These are phyloP conservation scores for Aspergillus haitiensis DNA, from an alignment of 495 filamentous ascomycete genomes.

Conservation along the genomic window DNA sequence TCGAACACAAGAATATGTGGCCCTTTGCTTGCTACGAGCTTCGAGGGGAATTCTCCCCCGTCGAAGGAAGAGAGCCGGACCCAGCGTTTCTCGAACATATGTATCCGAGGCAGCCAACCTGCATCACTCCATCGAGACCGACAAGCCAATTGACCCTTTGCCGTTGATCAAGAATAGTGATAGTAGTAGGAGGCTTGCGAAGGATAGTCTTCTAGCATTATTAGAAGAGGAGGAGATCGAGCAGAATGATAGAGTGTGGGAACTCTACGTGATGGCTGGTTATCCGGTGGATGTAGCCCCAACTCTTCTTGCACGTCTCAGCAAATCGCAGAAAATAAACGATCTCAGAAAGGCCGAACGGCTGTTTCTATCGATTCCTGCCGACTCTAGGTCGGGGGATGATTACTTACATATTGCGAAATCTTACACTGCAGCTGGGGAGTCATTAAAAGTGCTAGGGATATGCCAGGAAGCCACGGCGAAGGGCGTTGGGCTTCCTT, in stretches of 20 bases:
- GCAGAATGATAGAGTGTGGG: constrained; percentile 40
- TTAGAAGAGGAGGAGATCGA: constrained; percentile 16
- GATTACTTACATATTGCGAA: constrained; percentile 41
- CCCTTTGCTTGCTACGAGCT: constrained; percentile 26
- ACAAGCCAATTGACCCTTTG: background rate
- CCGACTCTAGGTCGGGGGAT: constrained; percentile 28
- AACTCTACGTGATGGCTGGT: constrained; percentile 35
- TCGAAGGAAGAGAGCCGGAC: constrained; percentile 29
- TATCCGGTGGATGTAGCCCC: constrained; percentile 28
- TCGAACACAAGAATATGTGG: constrained; percentile 26
- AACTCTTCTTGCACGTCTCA: constrained; percentile 42
- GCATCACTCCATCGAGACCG: constrained; percentile 1
- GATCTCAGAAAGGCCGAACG: constrained; percentile 43
- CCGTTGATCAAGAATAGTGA: background rate
- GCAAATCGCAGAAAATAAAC: constrained; percentile 30
- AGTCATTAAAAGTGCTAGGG: constrained; percentile 21
- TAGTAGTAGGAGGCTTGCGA: constrained; percentile 11
- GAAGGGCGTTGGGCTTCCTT: constrained; percentile 23
- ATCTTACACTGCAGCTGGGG: constrained; percentile 28
- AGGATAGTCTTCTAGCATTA: constrained; percentile 23
- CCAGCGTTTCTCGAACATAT: constrained; percentile 33
- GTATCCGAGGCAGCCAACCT: constrained; percentile 28
- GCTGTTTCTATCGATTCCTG: constrained; percentile 42
- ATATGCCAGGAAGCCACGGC: constrained; percentile 37
- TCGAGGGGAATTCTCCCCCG: constrained; percentile 32